Evolutionary conservation across 257 asterid species (phyloP), one percentile per base, ranked within the genome.

Genomic region (Nicotiana benthamiana): DNA sequence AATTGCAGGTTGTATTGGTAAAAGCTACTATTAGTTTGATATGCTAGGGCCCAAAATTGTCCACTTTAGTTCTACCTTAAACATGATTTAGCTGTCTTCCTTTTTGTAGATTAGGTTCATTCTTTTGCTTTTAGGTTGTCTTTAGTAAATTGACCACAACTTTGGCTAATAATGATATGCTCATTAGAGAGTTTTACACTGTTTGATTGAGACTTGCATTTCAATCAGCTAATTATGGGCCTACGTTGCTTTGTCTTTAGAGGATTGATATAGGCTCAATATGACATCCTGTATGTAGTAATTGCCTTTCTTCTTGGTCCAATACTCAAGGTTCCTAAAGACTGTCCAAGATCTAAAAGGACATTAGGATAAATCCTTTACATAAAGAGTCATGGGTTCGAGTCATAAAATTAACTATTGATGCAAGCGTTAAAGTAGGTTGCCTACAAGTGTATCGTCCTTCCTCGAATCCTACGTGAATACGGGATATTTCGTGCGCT

Each of bases 71-170:
- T 74, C 20, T 48, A 74, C 78, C 61, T 74, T 46, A 74, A 72
- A 48, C 78, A 74, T 22, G 61, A 74, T 74, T 24, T 72, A 72
- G 43, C 40, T 72, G 40, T 72, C 61, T 72, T 72, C 24, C 3
- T 1, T 43, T 48, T 46, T 72, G 9, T 48, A 13, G 60, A 72
- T 48, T 72, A 12, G 61, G 24, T 72, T 70, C 20, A 24, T 48
- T 48, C 78, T 74, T 74, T 74, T 48, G 60, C 78, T 46, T 72
- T 72, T 72, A 24, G 60, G 15, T 70, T 46, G 61, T 74, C 61
- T 48, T 24, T 74, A 15, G 61, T 48, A 74, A 24, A 59, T 72
- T 74, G 16, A 48, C 24, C 61, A 48, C 46, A 28, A 46, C 60
- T 72, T 11, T 6, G 77, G 36, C 34, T 22, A 72, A 43, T 22